These are phyloP conservation scores for Elsinoe batatas DNA, from an alignment of 2,329 filamentous ascomycete species.

Conservation along the genomic window DNA sequence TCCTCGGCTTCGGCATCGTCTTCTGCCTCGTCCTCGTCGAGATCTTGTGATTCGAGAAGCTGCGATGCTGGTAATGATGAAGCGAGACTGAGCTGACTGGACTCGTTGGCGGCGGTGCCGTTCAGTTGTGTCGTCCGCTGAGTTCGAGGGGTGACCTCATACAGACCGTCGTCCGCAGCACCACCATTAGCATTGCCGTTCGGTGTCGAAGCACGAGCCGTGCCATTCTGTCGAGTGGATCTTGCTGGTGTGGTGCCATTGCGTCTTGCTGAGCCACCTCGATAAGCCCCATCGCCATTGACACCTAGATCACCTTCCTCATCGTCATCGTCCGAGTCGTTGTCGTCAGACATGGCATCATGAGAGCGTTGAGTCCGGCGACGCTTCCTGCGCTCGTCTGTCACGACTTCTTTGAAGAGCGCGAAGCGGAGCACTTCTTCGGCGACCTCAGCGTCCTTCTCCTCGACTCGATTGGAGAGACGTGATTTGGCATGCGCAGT, in stretches of 20 bases:
- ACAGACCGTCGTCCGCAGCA: slow-evolving; percentile 43
- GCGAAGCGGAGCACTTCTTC: slow-evolving; percentile 88
- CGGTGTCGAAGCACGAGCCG: slow-evolving; percentile 17
- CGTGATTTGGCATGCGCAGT: slow-evolving; percentile 92
- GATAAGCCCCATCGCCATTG: slow-evolving; percentile 25
- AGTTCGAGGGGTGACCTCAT: slow-evolving; percentile 42
- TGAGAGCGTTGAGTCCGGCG: slow-evolving; percentile 59
- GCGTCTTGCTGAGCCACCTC: slow-evolving; percentile 17
- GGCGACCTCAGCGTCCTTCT: slow-evolving; percentile 77
- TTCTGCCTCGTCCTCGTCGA: slow-evolving; percentile 22
- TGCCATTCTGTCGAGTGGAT: slow-evolving; percentile 18
- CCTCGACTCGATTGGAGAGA: slow-evolving; percentile 77
- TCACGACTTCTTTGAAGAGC: slow-evolving; percentile 89
- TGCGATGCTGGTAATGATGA: slow-evolving; percentile 73
- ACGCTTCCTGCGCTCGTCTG: slow-evolving; percentile 69
- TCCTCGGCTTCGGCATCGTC: slow-evolving; percentile 25
- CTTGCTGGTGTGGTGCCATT: slow-evolving; percentile 19
- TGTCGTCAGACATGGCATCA: slow-evolving; percentile 45
- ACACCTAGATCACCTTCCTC: slow-evolving; percentile 51
- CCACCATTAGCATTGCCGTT: slow-evolving; percentile 21
- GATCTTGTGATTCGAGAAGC: slow-evolving; percentile 45
- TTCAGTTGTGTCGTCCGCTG: slow-evolving; percentile 30
- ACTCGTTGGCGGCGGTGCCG: slow-evolving; percentile 31
- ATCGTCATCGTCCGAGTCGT: slow-evolving; percentile 45
- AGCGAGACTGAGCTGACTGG: slow-evolving; percentile 60